Evolutionary conservation across 2,329 filamentous ascomycete genomes (phyloP), one percentile per base, ranked within the genome.

Genomic region (Ampelomyces quisqualis): DNA sequence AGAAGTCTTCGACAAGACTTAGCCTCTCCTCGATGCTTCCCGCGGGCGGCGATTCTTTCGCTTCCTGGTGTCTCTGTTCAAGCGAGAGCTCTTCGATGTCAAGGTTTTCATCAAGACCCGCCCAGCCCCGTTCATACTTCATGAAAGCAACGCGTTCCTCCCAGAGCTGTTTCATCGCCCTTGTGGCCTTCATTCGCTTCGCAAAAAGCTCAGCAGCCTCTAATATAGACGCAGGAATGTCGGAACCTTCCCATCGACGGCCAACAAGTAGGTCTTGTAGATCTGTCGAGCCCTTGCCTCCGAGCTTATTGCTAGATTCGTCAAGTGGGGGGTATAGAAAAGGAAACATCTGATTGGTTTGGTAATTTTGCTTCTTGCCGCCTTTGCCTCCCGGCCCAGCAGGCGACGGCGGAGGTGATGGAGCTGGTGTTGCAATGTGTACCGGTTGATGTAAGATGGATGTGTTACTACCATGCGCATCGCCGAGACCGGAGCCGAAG

Each of bases 341-440:
- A 0, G 93, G 93, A 52, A 98, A 97, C 63, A 96, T 93, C 58
- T 98, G 93, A 62, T 98, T 98, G 0, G 93, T 98, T 67, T 98
- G 93, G 60, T 98, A 98, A 56, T 97, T 98, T 62, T 98, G 93
- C 65, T 98, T 98, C 75, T 98, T 98, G 1, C 86, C 90, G 37
- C 87, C 88, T 67, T 97, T 98, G 0, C 90, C 90, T 18, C 90
- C 81, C 3, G 81, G 79, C 1, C 80, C 90, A 22, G 85, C 85
- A 7, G 93, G 93, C 1, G 91, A 96, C 1, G 93, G 93, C 0
- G 93, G 93, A 17, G 93, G 93, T 0, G 93, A 98, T 1, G 93
- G 93, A 0, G 90, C 91, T 0, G 93, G 93, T 1, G 93, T 98
- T n/a, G 93, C 93, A 56, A 98, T 98, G 67, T 98, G 93, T 5